Conservation (phyloP, 1,139 yeast genomes). For the Candida sanyaensis region DNA sequence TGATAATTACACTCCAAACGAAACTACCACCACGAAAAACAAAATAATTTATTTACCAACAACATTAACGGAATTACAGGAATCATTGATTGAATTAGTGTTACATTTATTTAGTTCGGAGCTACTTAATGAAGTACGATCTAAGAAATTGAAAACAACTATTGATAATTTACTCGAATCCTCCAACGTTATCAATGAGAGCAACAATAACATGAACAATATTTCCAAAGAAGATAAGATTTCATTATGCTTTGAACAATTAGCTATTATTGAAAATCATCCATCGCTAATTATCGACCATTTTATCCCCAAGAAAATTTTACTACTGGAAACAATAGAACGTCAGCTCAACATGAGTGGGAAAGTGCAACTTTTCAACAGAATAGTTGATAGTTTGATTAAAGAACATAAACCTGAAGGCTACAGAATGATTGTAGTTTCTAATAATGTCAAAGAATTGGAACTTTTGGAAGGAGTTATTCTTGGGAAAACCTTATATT, state of each 20-base stretch:
- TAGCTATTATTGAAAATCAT: conserved; percentile 55
- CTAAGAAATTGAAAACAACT: conserved; percentile 30
- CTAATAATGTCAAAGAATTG: conserved; percentile 63
- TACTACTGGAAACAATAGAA: conserved; percentile 65
- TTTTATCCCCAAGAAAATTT: conserved; percentile 66
- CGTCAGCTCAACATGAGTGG: conserved; percentile 56
- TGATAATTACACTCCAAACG: background rate
- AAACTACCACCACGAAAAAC: conserved; percentile 8
- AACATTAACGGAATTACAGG: conserved; percentile 54
- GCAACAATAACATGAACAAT: conserved; percentile 1
- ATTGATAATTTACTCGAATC: conserved; percentile 36
- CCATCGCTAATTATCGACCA: conserved; percentile 74
- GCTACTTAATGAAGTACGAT: conserved; percentile 31
- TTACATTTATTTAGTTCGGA: conserved; percentile 52
- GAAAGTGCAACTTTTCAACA: conserved; percentile 56
- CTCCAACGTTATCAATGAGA: conserved; percentile 18
- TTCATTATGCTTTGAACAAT: conserved; percentile 48
- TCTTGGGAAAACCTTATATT: conserved; percentile 59
- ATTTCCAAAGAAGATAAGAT: conserved; percentile 14
- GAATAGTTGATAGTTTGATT: conserved; percentile 41
- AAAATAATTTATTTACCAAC: conserved; percentile 56
- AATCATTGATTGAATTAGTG: conserved; percentile 54
- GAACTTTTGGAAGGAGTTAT: conserved; percentile 70
- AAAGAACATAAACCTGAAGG: conserved; percentile 17
- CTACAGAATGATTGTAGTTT: conserved; percentile 51